Percentiles rank a stretch among this genome's conserved stretches.
Evolutionary conservation across 306 rosid genomes (phyloP).

Genomic region (Corylus avellana): DNA sequence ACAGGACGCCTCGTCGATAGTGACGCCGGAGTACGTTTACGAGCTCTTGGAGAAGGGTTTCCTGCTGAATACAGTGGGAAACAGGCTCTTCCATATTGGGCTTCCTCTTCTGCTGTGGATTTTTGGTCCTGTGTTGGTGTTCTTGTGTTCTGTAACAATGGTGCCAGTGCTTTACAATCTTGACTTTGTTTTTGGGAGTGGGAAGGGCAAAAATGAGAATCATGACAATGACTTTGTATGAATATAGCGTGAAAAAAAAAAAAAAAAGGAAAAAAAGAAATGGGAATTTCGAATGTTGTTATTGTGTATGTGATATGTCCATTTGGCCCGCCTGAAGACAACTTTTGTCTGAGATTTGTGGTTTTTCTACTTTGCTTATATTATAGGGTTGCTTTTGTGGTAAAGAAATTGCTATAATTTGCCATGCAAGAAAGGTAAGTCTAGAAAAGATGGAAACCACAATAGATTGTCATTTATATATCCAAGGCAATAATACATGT

Average conservation of each 20-base stretch:
- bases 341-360: background rate
- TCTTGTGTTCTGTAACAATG: slow-evolving; percentile 65
- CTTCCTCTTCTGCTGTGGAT: slow-evolving; percentile 88
- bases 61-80: slow-evolving; percentile 72
- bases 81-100: slow-evolving; percentile 77
- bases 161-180: slow-evolving; percentile 84
- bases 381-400: no score
- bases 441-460: background rate
- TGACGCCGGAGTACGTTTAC: slow-evolving; percentile 57
- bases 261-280: background rate
- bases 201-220: slow-evolving; percentile 30
- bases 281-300: background rate
- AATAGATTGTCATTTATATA: background rate
- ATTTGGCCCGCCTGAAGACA: background rate
- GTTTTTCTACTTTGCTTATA: background rate
- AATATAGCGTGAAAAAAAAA: background rate
- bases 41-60: slow-evolving; percentile 78
- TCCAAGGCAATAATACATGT: background rate
- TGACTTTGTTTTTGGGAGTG: slow-evolving; percentile 53
- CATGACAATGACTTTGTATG: slow-evolving; percentile 30
- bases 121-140: slow-evolving; percentile 87
- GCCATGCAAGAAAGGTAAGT: background rate
- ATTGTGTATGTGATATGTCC: background rate
- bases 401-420: background rate
- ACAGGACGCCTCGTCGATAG: slow-evolving; percentile 45